Base-by-base conservation (phyloP, 129 eudicot species). In the Escallonia rubra region DNA sequence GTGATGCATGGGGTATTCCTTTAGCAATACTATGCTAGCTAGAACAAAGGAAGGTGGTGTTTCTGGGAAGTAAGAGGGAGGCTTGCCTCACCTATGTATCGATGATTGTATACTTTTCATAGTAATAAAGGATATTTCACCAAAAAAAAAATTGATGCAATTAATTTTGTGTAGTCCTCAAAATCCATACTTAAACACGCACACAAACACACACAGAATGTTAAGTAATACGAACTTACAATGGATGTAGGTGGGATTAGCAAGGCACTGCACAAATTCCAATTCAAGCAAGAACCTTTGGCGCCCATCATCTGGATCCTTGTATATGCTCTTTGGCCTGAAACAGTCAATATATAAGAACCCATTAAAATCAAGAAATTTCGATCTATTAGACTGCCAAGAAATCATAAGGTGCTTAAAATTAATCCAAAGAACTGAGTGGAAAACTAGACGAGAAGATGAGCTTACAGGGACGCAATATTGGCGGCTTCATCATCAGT, bases 221-320 rank as follows among this genome's bases (percentile, higher is more conserved):
- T 43, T 3, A 47, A 39, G 5, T 47, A 54, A 59, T 39, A 14
- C 39, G 43, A 47, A 72, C 87, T 58, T 82, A 92, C 98, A 89
- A 68, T 89, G 98, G 54, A 92, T 89, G 69, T 92, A 92, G 3
- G 96, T 92, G 11, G 98, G 98, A 82, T 92, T 92, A 10, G 98
- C 87, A 54, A 92, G 96, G 70, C 98, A 92, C 46, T 92, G 98
- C 23, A 92, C 75, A 66, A 92, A 92, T 79, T 92, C 96, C 65
- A 92, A 79, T 80, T 92, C 98, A 53, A 92, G 98, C 80, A 89
- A 72, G 75, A 92, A 92, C 16, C 98, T 83, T 61, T 89, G 98
- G 53, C 91, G 91, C 69, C 98, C 98, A 78, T 92, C 96, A 76
- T 92, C 98, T 44, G 96, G 95, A 58, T 92, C 98, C 80, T 86